These are phyloP conservation scores for Kwoniella pini DNA, from an alignment of 768 basidiomycete species.

Conservation along the genomic window DNA sequence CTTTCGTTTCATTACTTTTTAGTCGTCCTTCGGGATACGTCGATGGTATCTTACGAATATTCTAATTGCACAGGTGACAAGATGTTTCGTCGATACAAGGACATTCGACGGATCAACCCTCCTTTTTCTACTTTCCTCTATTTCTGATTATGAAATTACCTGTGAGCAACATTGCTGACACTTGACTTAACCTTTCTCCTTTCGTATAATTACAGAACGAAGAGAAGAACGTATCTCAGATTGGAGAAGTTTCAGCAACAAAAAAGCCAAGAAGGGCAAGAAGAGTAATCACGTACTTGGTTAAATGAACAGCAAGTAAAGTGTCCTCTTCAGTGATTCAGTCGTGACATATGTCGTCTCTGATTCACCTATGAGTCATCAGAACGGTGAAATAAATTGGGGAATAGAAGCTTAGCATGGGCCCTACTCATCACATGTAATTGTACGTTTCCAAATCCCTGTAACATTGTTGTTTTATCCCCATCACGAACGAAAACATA, in stretches of 20 bases:
- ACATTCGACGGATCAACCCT: neutral
- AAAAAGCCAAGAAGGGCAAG: conserved; percentile 46
- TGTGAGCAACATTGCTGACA: conserved; percentile 21
- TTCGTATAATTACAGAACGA: conserved; percentile 26
- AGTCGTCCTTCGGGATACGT: conserved; percentile 12
- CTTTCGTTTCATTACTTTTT: neutral
- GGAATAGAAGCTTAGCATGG: neutral
- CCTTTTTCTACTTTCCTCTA: neutral
- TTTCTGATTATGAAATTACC: neutral
- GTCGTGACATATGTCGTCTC: too few relatives aligned
- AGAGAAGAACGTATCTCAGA: conserved; percentile 50
- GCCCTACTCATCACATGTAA: too few relatives aligned
- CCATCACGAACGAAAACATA: neutral
- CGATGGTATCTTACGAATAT: conserved; percentile 23
- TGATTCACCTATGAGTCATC: too few relatives aligned
- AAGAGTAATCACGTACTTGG: conserved; percentile 53
- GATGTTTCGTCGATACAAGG: neutral
- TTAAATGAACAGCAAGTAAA: conserved; percentile 2
- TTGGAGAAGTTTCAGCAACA: conserved; percentile 48
- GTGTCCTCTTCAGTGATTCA: too few relatives aligned
- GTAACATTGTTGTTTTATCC: neutral
- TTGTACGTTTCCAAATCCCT: neutral
- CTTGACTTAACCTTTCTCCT: conserved; percentile 9
- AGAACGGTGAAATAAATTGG: too few relatives aligned
- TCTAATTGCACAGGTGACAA: conserved; percentile 1